phyloP scores from a whole-genome alignment of 176 grass and related monocot species.

The Metroxylon sagu region DNA sequence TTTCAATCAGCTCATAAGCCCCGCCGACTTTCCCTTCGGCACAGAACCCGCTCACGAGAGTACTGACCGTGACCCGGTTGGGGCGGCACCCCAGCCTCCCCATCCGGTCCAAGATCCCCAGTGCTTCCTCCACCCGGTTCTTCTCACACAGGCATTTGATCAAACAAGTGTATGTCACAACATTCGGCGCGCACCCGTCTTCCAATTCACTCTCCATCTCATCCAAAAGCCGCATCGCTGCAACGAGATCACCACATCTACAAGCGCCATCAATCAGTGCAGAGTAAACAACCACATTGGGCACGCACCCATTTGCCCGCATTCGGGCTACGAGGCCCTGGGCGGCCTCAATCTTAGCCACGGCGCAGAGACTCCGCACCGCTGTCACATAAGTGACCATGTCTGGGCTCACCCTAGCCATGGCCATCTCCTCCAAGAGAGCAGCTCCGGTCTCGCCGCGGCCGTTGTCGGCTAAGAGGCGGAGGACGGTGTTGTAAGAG shows the following conservation, averaged over 20 bases:
- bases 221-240: conserved; percentile 24
- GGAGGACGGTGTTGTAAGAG: conserved; percentile 28
- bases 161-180: conserved; percentile 86
- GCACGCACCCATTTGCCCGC: conserved; percentile 40
- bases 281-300: conserved; percentile 53
- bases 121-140: conserved; percentile 26
- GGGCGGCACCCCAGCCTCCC: conserved; percentile 37
- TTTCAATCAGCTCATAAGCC: conserved; percentile 41
- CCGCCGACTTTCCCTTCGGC: background rate
- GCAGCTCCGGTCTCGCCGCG: conserved; percentile 18
- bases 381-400: conserved; percentile 38
- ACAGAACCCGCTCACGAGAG: conserved; percentile 47
- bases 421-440: conserved; percentile 54
- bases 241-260: conserved; percentile 27
- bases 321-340: conserved; percentile 49
- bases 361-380: conserved; percentile 43
- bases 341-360: conserved; percentile 38
- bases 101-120: conserved; percentile 65
- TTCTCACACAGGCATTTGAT: conserved; percentile 73
- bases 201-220: conserved; percentile 54
- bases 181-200: conserved; percentile 34
- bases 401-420: conserved; percentile 25
- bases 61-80: conserved; percentile 49
- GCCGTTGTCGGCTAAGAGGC: conserved; percentile 9
- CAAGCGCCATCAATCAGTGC: conserved; percentile 62